A percentile compares a stretch with the other conserved stretches of the same genome.
phyloP scores from a whole-genome alignment of 345 rosid species.

The Eucalyptus cloeziana region DNA sequence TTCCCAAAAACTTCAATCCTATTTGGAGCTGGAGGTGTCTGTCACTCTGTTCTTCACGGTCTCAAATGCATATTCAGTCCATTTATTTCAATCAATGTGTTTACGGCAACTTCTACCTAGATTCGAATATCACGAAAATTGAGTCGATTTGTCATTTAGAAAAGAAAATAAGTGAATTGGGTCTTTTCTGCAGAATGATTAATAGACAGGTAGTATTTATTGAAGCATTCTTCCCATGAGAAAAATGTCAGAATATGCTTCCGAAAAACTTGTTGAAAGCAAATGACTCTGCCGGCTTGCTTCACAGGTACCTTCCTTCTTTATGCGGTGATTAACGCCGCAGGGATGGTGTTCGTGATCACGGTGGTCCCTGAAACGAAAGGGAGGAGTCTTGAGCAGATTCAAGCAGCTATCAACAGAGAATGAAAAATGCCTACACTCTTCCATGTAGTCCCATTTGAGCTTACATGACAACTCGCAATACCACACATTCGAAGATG shows the following conservation, averaged over 20 bases:
- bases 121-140: background rate
- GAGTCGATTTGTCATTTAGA: background rate
- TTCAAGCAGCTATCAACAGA: background rate
- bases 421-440: background rate
- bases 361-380: conserved; percentile 3
- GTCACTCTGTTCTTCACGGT: background rate
- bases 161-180: background rate
- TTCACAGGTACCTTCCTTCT: conserved; percentile 21
- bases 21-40: background rate
- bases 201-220: background rate
- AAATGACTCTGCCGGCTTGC: background rate
- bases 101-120: background rate
- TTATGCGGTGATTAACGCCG: background rate
- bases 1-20: background rate
- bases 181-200: background rate
- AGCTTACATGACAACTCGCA: background rate
- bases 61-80: background rate
- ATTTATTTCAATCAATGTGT: background rate
- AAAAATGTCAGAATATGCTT: background rate
- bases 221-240: background rate
- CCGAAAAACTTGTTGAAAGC: background rate
- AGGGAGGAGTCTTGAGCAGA: conserved; percentile 4
- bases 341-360: background rate
- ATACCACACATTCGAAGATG: background rate
- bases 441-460: background rate